Base-by-base conservation (phyloP, 2,329 filamentous ascomycete species). In the Metarhizium rileyi region DNA sequence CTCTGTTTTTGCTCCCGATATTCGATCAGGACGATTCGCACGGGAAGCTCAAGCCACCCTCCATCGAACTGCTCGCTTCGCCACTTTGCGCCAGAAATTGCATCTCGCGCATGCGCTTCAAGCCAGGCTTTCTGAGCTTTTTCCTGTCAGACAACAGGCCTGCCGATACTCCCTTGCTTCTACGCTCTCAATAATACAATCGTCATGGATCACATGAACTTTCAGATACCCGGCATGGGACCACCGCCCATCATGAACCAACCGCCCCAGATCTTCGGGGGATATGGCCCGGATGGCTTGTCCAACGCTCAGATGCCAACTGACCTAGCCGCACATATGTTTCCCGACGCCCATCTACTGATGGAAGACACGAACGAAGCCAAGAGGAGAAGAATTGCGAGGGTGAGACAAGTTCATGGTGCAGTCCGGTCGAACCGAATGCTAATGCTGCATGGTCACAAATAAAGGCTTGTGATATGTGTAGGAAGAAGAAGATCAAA, bases 401-500 rank as follows among this genome's bases (percentile, higher is more conserved):
- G 88, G 71, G 87, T 91, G 77, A 73, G 81, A 53, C 8, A 18
- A 20, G 40, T 26, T 27, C 28, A 22, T n/a, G 18, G 23, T 23
- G 25, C 6, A 44, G 9, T 30, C 40, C 45, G 26, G 48, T 20
- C 25, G 45, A 44, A 16, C 48, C 18, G 22, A 18, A 28, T 45
- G 44, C 49, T 46, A 33, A 52, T 26, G 14, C 45, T 54, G 51
- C 54, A 48, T 44, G 22, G 26, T 38, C 27, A 20, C 10, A 53
- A n/a, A n/a, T n/a, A n/a, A n/a, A 90, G 87, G 90, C 90, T 47
- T 95, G 90, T 71, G 90, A 95, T 61, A 94, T 95, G 90, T 97
- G 91, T 66, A 80, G 90, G 60, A 95, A 95, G 72, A 90, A 88
- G 70, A 95, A 91, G 76, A 93, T 97, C 70, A 97, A 97, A 71